These are phyloP conservation scores for Rhizopogon vinicolor DNA, from an alignment of 768 basidiomycete species.

Conservation along the genomic window DNA sequence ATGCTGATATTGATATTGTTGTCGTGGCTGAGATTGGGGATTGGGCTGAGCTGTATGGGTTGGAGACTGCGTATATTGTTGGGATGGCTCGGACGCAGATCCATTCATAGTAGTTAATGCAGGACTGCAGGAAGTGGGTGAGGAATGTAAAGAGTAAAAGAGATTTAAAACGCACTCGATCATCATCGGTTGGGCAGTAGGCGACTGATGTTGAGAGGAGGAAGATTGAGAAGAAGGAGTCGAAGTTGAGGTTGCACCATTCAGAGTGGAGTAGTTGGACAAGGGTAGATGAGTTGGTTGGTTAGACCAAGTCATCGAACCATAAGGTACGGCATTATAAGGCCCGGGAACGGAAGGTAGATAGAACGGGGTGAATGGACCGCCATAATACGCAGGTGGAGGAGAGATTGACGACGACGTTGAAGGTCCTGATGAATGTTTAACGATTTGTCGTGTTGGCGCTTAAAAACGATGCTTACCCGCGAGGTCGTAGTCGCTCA, in stretches of 20 bases:
- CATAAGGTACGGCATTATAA: constrained; percentile 53
- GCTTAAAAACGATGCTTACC: constrained; percentile 29
- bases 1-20: constrained; percentile 36
- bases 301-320: constrained; percentile 42
- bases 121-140: constrained; percentile 38
- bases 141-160: constrained; percentile 9
- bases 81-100: constrained; percentile 36
- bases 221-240: constrained; percentile 23
- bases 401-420: constrained; percentile 36
- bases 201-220: constrained; percentile 26
- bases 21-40: constrained; percentile 30
- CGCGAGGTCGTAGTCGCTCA: constrained; percentile 41
- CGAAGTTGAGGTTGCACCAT: constrained; percentile 61
- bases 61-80: constrained; percentile 41
- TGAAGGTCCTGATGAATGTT: constrained; percentile 26
- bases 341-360: constrained; percentile 37
- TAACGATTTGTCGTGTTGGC: too few species aligned
- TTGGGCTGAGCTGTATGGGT: constrained; percentile 33
- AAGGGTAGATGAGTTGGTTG: constrained; percentile 46
- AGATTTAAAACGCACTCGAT: constrained; percentile 57
- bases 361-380: constrained; percentile 39
- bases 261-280: constrained; percentile 72
- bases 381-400: constrained; percentile 36
- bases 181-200: constrained; percentile 38
- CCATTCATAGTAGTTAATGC: constrained; percentile 56